These are phyloP conservation scores for thale cress (Arabidopsis thaliana) DNA, from an alignment of 345 rosid genomes.

Conservation along the genomic window TAIR10.1 NC_003071.7:19106001-19106500, in stretches of 20 bases:
- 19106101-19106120: conserved; percentile 79
- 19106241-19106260: conserved; percentile 70
- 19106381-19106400: conserved; percentile 59
- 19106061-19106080: conserved; percentile 82
- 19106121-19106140: conserved; percentile 81
- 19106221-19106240: conserved; percentile 59
- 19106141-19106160: background rate
- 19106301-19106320: conserved; percentile 87
- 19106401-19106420: background rate
- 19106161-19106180: background rate
- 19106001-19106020: background rate
- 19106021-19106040: conserved; percentile 2
- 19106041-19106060: conserved; percentile 73
- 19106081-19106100: conserved; percentile 79
- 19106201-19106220: conserved; percentile 43
- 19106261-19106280: conserved; percentile 57
- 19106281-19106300: conserved; percentile 73
- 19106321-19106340: conserved; percentile 89
- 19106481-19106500: conserved; percentile 64
- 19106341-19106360: conserved; percentile 58
- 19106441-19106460: conserved; percentile 1
- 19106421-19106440: background rate
- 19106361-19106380: conserved; percentile 75
- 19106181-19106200: conserved; percentile 14
- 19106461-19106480: conserved; percentile 71